Evolutionary conservation across 805 yeast genomes (phyloP), one percentile per base, ranked within the genome.

Genomic region (Nakazawaea ambrosiae): DNA sequence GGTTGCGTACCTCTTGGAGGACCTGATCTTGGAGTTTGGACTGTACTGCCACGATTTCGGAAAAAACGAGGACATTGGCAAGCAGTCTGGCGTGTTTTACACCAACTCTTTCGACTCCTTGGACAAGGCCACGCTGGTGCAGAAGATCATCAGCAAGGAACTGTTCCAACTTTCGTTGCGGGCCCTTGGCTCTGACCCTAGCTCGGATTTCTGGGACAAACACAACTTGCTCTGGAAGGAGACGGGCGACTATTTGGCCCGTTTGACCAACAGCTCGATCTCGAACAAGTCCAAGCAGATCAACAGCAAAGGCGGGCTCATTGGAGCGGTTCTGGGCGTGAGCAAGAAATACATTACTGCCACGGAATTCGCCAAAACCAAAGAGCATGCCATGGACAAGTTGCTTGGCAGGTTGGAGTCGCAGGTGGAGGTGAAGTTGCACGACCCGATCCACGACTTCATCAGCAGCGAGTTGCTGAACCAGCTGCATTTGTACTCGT

Each of bases 401-500:
- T 52, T 75, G 20, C 48, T 75, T 15, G 79, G 79, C 4, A 55
- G 74, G 35, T 47, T 62, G 25, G 67, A 65, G 32, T 70, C 64
- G 34, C 78, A 72, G 47, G 54, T 57, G 7, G 57, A 57, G 18
- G 65, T 74, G 9, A 59, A 54, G 5, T 50, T 74, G 5, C 62
- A 61, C 44, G 75, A 73, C 46, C 80, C 80, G 1, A 63, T 74
- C 24, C 79, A 74, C 51, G 75, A 72, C 41, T 72, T 63, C 49
- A 68, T 74, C 14, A 53, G 58, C 8, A 50, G 53, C 19, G 73
- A 69, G 41, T 49, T 74, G 22, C 57, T 55, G 10, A 62, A 60
- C 38, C 50, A 66, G 17, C 43, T 66, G 3, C 49, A 51, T 23
- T 68, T 66, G 43, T 75, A 58, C 45, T 60, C 64, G 8, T 61